Conservation (phyloP, 371 early-diverging fungal species). For the Mucor velutinosus region DNA sequence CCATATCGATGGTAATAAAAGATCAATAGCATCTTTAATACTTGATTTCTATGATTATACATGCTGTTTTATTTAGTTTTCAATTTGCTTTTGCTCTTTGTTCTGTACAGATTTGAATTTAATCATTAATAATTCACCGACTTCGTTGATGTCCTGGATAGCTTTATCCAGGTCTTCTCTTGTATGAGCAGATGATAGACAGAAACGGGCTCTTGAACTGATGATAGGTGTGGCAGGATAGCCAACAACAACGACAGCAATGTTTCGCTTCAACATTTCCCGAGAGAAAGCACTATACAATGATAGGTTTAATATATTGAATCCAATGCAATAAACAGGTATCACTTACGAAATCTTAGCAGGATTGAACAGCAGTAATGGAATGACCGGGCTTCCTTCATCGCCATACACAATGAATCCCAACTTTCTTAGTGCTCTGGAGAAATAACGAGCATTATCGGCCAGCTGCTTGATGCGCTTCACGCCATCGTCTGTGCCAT, state of each 20-base stretch:
- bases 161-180: constrained; percentile 89
- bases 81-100: background rate
- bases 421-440: constrained; percentile 77
- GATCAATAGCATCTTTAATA: too few species aligned
- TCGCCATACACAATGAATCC: constrained; percentile 98
- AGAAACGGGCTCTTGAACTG: constrained; percentile 95
- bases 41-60: background rate
- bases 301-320: background rate
- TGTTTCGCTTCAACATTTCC: constrained; percentile 85
- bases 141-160: constrained; percentile 57
- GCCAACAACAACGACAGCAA: constrained; percentile 99
- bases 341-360: constrained; percentile 90
- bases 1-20: background rate
- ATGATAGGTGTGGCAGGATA: constrained; percentile 99
- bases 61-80: background rate
- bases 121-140: constrained; percentile 63
- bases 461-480: constrained; percentile 83
- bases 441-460: constrained; percentile 89
- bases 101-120: constrained; percentile 42
- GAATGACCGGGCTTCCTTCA: constrained; percentile 95
- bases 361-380: constrained; percentile 95
- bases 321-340: background rate
- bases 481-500: constrained; percentile 81
- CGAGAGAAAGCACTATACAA: constrained; percentile 85
- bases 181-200: constrained; percentile 95